Base-by-base conservation (phyloP, 2,329 filamentous ascomycete genomes). In the Pyrenochaeta sp. region DNA sequence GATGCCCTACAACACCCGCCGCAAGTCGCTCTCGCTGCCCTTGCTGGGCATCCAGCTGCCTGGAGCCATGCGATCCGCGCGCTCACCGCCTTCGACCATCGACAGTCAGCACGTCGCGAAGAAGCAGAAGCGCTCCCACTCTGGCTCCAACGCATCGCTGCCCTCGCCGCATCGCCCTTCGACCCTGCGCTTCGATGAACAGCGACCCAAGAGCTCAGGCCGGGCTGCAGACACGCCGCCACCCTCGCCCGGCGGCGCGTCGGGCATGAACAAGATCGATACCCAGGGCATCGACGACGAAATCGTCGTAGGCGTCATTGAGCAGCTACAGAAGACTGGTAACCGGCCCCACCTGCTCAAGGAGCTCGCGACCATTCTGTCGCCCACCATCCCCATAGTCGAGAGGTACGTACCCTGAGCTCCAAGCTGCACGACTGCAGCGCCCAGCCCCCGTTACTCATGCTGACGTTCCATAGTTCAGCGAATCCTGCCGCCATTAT, bases 1-100 rank as follows among this genome's bases (percentile, higher is more conserved):
- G 65, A 96, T 96, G 90, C 88, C 88, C 68, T 96, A 96, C 81
- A 96, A 96, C 75, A 97, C 93, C 60, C 89, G 93, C 75, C 87
- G 92, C 74, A 97, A 97, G 80, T 96, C 91, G 68, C 79, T 99
- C 58, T 96, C 92, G 52, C 80, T 97, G 67, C 89, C 90, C 48
- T 95, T 91, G 58, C 82, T 97, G 64, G 94, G 94, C 71, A 96
- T 97, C 63, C 89, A 94, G 65, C 80, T 96, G 40, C 84, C 84
- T 41, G 65, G 65, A 47, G 64, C 40, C 29, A 80, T 80, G 55
- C 79, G 81, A 66, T 69, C 76, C 44, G 62, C 63, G 32, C 81
- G 82, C 61, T 82, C 81, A 67, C 79, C 79, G 55, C 81, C 81
- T 53, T 72, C 77, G 32, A 52, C 52, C 61, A 77, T 85, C 63